A percentile compares a stretch with the other conserved stretches of the same genome.
Conservation (phyloP, 805 yeast genomes). For the Danielia oregonensis region DNA sequence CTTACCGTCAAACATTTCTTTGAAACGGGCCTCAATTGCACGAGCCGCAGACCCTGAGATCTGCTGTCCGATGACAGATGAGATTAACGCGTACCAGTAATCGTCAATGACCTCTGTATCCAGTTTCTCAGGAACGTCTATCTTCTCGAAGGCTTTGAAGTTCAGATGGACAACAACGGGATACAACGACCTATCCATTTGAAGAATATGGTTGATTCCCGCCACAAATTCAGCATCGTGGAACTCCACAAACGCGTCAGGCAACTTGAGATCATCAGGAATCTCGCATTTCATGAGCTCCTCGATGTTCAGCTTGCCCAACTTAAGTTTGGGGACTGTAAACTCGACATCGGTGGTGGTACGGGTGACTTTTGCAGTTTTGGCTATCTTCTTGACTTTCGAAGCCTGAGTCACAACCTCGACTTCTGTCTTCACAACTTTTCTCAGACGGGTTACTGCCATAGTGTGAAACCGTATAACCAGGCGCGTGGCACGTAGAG, state of each 20-base stretch:
- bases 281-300: conserved; percentile 8
- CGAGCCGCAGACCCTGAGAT: conserved; percentile 78
- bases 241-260: conserved; percentile 23
- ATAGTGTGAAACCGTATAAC: no score
- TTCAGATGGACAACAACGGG: conserved; percentile 27
- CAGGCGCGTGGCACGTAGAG: no score
- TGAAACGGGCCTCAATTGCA: conserved; percentile 53
- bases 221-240: conserved; percentile 33
- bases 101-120: conserved; percentile 18
- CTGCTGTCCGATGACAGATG: conserved; percentile 63
- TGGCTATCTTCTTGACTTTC: neutral
- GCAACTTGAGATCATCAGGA: conserved; percentile 20
- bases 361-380: neutral
- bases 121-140: conserved; percentile 1
- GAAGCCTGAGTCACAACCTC: no score
- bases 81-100: conserved; percentile 37
- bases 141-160: conserved; percentile 21
- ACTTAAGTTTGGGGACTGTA: neutral
- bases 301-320: conserved; percentile 11
- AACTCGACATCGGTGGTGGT: neutral
- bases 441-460: neutral
- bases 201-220: conserved; percentile 28
- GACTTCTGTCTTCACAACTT: no score
- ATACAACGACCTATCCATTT: conserved; percentile 32
- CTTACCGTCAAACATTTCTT: conserved; percentile 25